Percentiles rank a stretch among this genome's conserved stretches.
Evolutionary conservation across 2,329 filamentous ascomycete genomes (phyloP).

Genomic region (Sporothrix euskadiensis): DNA sequence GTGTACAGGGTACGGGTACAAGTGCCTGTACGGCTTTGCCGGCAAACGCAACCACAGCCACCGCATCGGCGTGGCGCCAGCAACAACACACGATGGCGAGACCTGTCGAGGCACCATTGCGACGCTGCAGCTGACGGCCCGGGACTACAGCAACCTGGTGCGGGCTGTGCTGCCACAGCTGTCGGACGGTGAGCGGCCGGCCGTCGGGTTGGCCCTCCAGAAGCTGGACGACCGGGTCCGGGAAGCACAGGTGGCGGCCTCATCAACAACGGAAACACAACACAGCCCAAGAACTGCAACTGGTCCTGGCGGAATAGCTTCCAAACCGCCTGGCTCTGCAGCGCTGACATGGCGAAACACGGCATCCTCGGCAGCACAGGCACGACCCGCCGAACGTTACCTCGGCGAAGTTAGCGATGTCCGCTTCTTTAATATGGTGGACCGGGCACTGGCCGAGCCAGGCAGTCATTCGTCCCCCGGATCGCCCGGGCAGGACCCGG

Average conservation of each 20-base stretch:
- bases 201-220: neutral
- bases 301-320: neutral
- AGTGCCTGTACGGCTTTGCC: slow-evolving; percentile 30
- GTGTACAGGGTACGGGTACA: slow-evolving; percentile 35
- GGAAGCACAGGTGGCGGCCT: neutral
- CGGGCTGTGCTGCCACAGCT: neutral
- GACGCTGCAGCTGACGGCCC: neutral
- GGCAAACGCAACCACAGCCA: slow-evolving; percentile 25
- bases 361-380: neutral
- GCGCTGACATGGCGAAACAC: neutral
- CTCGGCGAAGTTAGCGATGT: slow-evolving; percentile 44
- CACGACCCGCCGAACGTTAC: slow-evolving; percentile 35
- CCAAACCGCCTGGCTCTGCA: neutral
- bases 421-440: slow-evolving; percentile 41
- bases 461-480: neutral
- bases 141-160: slow-evolving; percentile 23
- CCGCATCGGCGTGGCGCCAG: neutral
- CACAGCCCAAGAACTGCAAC: neutral
- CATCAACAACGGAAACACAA: neutral
- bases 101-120: neutral
- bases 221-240: slow-evolving; percentile 4
- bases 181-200: neutral
- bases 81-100: neutral
- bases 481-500: neutral
- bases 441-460: slow-evolving; percentile 34